Percentiles rank a stretch among this genome's conserved stretches.
Evolutionary conservation across 2,329 filamentous ascomycete species (phyloP).

Genomic region (Fusarium mundagurra): DNA sequence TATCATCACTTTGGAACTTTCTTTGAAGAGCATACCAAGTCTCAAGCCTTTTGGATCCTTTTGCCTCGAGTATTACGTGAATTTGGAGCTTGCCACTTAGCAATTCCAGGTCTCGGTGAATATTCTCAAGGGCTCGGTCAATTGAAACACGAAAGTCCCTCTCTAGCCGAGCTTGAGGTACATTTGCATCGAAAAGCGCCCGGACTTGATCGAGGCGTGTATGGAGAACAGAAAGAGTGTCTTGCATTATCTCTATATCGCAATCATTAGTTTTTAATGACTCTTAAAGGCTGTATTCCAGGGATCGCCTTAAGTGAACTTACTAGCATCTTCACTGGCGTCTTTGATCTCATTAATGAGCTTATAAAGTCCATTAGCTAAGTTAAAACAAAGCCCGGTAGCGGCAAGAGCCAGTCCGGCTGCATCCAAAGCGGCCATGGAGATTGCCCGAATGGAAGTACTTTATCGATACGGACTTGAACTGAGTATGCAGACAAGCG

Average conservation of each 20-base stretch:
- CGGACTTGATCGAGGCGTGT: neutral
- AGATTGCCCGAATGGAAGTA: neutral
- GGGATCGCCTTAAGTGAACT: neutral
- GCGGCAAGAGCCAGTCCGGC: neutral
- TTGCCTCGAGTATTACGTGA: neutral
- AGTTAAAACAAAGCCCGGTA: neutral
- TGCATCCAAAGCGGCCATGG: neutral
- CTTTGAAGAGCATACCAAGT: neutral
- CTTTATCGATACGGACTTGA: too few relatives aligned
- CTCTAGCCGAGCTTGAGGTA: neutral
- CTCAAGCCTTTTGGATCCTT: neutral
- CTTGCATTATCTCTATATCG: neutral
- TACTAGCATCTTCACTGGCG: neutral
- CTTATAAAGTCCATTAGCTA: accelerated
- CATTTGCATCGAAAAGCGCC: neutral
- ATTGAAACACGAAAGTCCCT: neutral
- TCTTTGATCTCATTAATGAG: neutral
- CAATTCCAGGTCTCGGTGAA: accelerated
- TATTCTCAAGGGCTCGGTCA: neutral
- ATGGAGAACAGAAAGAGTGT: neutral
- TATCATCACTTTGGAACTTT: neutral
- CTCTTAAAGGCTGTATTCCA: too few relatives aligned
- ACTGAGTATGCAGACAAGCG: too few relatives aligned
- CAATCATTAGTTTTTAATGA: neutral
- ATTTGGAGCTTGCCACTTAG: neutral